Evolutionary conservation across 805 yeast species (phyloP), one percentile per base, ranked within the genome.

Genomic region (Scheffersomyces coipomensis): DNA sequence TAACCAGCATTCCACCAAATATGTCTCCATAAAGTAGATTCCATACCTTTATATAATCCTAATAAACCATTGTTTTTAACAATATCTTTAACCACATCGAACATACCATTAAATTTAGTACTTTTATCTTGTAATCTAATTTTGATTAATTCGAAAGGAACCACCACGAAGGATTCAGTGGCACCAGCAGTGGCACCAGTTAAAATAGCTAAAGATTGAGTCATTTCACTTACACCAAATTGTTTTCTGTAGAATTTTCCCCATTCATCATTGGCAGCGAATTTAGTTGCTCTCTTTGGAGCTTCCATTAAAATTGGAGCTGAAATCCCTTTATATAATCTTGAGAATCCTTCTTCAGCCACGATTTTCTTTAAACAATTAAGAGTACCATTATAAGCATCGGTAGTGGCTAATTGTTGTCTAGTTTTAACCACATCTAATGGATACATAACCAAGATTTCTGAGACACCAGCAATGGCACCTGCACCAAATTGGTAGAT

Each of bases 141-240:
- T 68, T 93, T 93, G 52, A 93, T 87, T 59, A 93, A 76, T 68
- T 93, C 99, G 60, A 93, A 93, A 13, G 99, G 99, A 30, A 93
- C 98, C 39, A 93, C 98, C 32, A 93, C 96, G 60, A 90, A 88
- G 2, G 97, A 80, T 64, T 93, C 99, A 33, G 90, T 83, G 27
- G 97, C 95, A 71, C 99, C 99, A 6, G 99, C 99, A 43, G 95
- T 85, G 26, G 98, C 97, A 69, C 99, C 99, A 30, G 97, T 87
- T 51, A 91, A 72, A 39, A 93, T 71, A 2, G 97, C 88, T 57
- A 93, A 71, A 7, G 85, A 80, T 68, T 91, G 98, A 46, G 73
- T 86, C 79, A 85, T 76, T 47, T 76, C 63, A 7, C 73, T 62
- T 33, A 85, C 74, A 37, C 88, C 95, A 60, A 90, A 88, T 16